phyloP scores from a whole-genome alignment of 2,329 filamentous ascomycete species.

The Teratosphaeria viscida region DNA sequence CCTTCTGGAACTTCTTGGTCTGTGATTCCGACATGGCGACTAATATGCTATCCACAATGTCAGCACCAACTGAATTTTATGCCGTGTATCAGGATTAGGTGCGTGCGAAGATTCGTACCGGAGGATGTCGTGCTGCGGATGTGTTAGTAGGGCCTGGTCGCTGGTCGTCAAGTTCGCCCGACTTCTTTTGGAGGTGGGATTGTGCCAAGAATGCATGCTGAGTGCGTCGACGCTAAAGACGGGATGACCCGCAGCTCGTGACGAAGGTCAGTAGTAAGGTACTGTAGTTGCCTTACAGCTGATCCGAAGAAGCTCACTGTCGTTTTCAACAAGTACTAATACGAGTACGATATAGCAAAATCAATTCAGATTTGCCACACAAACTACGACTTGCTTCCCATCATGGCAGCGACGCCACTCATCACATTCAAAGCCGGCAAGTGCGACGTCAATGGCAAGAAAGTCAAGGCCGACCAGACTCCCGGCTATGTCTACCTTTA shows the following conservation, averaged over 20 bases:
- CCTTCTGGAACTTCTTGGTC: conserved; percentile 97
- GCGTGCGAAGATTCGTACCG: neutral
- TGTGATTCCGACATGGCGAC: conserved; percentile 20
- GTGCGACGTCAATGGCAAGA: conserved; percentile 54
- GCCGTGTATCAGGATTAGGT: neutral
- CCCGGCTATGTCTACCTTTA: conserved; percentile 89
- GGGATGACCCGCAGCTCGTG: neutral
- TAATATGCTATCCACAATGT: neutral
- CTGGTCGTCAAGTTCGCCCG: neutral
- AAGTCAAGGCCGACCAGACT: conserved; percentile 61
- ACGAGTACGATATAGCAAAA: too few species aligned
- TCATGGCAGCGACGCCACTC: conserved; percentile 74
- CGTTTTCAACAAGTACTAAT: too few species aligned
- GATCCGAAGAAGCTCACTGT: too few species aligned
- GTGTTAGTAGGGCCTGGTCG: neutral
- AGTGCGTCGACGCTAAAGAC: neutral
- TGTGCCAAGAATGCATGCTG: neutral
- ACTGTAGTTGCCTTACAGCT: neutral
- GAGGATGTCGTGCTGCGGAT: neutral
- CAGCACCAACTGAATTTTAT: neutral
- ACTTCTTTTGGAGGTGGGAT: neutral
- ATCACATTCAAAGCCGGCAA: conserved; percentile 95
- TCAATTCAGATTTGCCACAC: neutral
- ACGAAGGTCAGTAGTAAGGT: neutral
- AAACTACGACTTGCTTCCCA: conserved; percentile 9